A percentile compares a stretch with the other conserved stretches of the same genome.
Conservation (phyloP, 192 early-diverging fungal species). For the Mortierella alpina region DNA sequence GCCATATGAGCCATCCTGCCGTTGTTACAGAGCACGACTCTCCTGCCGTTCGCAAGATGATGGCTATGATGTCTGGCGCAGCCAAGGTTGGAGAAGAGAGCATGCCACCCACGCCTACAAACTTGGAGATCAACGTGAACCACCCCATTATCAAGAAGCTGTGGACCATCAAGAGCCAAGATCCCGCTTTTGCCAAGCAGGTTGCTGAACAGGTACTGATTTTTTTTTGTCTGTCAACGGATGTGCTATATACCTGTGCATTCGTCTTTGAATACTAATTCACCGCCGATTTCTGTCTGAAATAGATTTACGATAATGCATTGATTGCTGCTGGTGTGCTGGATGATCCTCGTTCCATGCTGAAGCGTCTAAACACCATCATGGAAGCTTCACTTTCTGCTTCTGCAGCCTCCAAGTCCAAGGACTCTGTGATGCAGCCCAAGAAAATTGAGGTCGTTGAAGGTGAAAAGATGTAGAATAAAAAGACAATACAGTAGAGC, state of each 20-base stretch:
- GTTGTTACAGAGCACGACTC: conserved; percentile 81
- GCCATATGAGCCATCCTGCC: conserved; percentile 77
- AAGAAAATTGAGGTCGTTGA: conserved; percentile 52
- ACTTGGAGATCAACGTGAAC: conserved; percentile 79
- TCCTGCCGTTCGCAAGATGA: conserved; percentile 75
- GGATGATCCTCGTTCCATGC: conserved; percentile 82
- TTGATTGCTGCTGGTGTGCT: conserved; percentile 81
- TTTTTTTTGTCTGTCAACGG: background rate
- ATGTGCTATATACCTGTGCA: too few species aligned
- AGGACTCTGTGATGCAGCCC: conserved; percentile 41
- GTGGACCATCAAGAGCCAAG: conserved; percentile 63
- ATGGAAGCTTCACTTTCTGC: conserved; percentile 54
- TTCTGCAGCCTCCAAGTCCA: conserved; percentile 17
- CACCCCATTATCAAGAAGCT: conserved; percentile 78
- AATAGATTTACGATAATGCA: conserved; percentile 75
- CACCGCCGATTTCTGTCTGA: background rate
- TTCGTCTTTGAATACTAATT: background rate
- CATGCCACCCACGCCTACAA: conserved; percentile 70
- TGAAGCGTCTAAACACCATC: conserved; percentile 75
- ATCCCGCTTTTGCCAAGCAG: conserved; percentile 74
- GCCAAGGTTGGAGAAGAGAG: conserved; percentile 58
- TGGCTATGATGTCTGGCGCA: conserved; percentile 71
- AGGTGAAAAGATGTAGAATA: conserved; percentile 41
- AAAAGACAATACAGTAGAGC: background rate
- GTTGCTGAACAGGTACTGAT: conserved; percentile 72